Percentiles rank a stretch among this genome's conserved stretches.
These are phyloP conservation scores for Babesia divergens DNA, from an alignment of 169 alveolate species.

Conservation along the genomic window DNA sequence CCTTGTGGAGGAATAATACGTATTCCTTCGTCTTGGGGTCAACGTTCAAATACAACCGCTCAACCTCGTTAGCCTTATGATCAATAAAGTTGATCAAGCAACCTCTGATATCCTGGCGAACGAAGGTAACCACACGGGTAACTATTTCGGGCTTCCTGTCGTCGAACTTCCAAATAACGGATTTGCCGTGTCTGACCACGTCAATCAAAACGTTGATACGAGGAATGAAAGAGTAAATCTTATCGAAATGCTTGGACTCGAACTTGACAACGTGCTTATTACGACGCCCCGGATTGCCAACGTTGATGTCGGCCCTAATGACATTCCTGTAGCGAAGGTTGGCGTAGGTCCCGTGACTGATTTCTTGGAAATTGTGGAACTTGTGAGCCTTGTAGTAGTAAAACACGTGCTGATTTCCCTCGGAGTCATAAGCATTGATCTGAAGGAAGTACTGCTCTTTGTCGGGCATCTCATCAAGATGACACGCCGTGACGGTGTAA, in stretches of 20 bases:
- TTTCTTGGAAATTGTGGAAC: conserved; percentile 8
- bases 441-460: conserved; percentile 24
- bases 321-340: conserved; percentile 7
- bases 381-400: conserved; percentile 26
- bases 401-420: conserved; percentile 18
- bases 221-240: conserved; percentile 13
- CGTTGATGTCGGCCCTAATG: not conserved
- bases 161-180: conserved; percentile 8
- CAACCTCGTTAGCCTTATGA: not conserved
- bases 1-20: conserved; percentile 22
- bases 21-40: conserved; percentile 34
- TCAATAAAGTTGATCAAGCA: conserved; percentile 10
- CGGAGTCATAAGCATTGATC: conserved; percentile 7
- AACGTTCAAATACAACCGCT: conserved; percentile 21
- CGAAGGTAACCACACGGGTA: conserved; percentile 17
- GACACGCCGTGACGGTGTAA: conserved; percentile 2
- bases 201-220: conserved; percentile 17
- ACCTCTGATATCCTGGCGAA: conserved; percentile 17
- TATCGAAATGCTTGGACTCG: conserved; percentile 19
- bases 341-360: conserved; percentile 14
- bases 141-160: conserved; percentile 27
- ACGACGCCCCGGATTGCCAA: not conserved
- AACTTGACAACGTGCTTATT: not conserved
- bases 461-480: conserved; percentile 6
- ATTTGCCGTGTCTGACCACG: not conserved